Conservation (phyloP, 2,329 filamentous ascomycete genomes). For the Bipolaris cookei region DNA sequence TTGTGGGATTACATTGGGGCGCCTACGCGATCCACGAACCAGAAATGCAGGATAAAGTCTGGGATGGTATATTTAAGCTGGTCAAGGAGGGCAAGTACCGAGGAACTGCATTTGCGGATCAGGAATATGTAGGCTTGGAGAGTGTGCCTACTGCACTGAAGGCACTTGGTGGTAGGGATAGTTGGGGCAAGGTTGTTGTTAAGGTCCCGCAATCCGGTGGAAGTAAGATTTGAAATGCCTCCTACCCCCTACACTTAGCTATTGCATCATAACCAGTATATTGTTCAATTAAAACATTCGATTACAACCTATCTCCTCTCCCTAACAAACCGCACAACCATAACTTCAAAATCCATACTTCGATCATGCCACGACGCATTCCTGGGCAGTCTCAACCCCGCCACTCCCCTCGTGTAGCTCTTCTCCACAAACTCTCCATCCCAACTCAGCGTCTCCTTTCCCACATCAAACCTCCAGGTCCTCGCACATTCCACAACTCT, state of each 20-base stretch:
- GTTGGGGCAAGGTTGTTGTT: slow-evolving; percentile 96
- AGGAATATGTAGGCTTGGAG: slow-evolving; percentile 82
- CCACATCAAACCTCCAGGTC: slow-evolving; percentile 35
- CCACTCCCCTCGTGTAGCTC: slow-evolving; percentile 15
- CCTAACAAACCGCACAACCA: slow-evolving; percentile 11
- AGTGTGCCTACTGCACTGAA: slow-evolving; percentile 76
- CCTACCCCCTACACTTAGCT: no score
- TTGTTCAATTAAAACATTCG: not conserved
- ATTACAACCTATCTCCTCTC: not conserved
- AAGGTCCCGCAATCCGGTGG: slow-evolving; percentile 70
- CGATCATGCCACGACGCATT: not conserved
- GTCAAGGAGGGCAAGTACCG: slow-evolving; percentile 79
- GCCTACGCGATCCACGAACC: slow-evolving; percentile 77
- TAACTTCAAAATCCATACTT: slow-evolving; percentile 13
- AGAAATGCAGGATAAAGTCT: slow-evolving; percentile 73
- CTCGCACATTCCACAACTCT: slow-evolving; percentile 35
- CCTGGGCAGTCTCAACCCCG: not conserved
- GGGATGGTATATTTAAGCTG: slow-evolving; percentile 80
- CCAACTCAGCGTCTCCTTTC: slow-evolving; percentile 28
- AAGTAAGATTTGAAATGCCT: slow-evolving; percentile 42
- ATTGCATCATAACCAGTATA: not conserved
- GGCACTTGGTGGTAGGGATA: slow-evolving; percentile 78
- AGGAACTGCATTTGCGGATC: slow-evolving; percentile 82
- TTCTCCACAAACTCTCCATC: slow-evolving; percentile 28
- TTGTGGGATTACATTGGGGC: slow-evolving; percentile 93